Evolutionary conservation across 2,329 filamentous ascomycete genomes (phyloP), one percentile per base, ranked within the genome.

Genomic region (Apiospora marii): DNA sequence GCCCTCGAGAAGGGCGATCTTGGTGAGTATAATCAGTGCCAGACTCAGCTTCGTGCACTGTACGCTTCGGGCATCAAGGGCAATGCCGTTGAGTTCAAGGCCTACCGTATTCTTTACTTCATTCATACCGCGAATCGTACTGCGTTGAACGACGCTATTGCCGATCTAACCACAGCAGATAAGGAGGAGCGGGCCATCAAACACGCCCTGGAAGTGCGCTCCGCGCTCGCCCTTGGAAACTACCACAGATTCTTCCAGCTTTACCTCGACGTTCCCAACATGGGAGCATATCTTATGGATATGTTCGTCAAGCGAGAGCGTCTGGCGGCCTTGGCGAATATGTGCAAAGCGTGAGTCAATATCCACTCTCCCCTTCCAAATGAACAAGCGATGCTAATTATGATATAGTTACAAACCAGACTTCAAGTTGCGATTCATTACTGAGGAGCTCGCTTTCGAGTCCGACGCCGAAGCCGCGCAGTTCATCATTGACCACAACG

Each of bases 1-100:
- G 96, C 96, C 77, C 88, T 99, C 84, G 96, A 99, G 85, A 98
- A 97, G 89, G 95, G 94, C 85, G 96, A 99, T 88, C 91, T 98
- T 87, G 96, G 96, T 99, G 96, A 99, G 96, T 99, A 99, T 96
- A 99, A 99, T 87, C 96, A 99, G 89, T 99, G 96, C 85, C 96
- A 99, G 87, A 98, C 96, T 80, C 96, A 99, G 86, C 88, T 99
- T 81, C 94, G 94, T 84, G 94, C 93, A 76, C 87, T 99, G 80
- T 98, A 99, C 85, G 90, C 91, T 83, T 90, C 94, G 85, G 93
- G 94, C 77, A 87, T 98, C 82, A 94, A 94, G 81, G 96, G 96
- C 79, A 95, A 95, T 83, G 91, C 94, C 81, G 92, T 94, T 85
- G 96, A 99, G 85, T 99, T 99, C 86, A 96, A 96, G 90, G 96